These are phyloP conservation scores for Starmerella lactis-condensi DNA, from an alignment of 805 yeast species.

Conservation along the genomic window DNA sequence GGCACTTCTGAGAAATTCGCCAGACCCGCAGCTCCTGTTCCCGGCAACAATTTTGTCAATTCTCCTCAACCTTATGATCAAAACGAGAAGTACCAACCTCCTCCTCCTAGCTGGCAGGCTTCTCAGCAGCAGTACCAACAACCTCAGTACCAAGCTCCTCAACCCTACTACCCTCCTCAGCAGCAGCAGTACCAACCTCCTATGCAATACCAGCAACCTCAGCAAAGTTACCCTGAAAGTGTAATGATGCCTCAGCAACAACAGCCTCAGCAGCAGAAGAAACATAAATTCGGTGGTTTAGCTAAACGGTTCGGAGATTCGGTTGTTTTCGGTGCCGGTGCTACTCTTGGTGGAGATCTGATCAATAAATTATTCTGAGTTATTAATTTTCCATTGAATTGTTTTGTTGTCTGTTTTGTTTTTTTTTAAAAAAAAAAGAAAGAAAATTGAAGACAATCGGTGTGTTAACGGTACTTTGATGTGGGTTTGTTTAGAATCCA, in stretches of 20 bases:
- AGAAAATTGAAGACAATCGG: no score
- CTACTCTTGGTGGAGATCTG: slow-evolving; percentile 70
- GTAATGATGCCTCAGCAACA: slow-evolving; percentile 13
- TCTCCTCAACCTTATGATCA: slow-evolving; percentile 13
- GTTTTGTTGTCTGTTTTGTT: background rate
- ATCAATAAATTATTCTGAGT: slow-evolving; percentile 29
- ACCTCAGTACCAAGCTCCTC: slow-evolving; percentile 10
- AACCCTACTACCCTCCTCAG: background rate
- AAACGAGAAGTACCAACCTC: slow-evolving; percentile 13
- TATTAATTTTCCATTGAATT: background rate
- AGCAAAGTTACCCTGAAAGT: slow-evolving; percentile 17
- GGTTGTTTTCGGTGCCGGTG: slow-evolving; percentile 94
- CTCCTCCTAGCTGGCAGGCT: slow-evolving; percentile 6
- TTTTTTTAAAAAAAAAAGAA: no score
- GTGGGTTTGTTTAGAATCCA: no score
- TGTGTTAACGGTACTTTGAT: no score
- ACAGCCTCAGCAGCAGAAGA: slow-evolving; percentile 14
- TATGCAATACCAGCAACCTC: slow-evolving; percentile 16
- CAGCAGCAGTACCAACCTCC: slow-evolving; percentile 8
- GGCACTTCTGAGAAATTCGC: slow-evolving; percentile 8
- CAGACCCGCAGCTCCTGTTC: slow-evolving; percentile 14
- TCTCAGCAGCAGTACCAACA: slow-evolving; percentile 5
- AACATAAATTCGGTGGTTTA: slow-evolving; percentile 23
- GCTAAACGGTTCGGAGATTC: slow-evolving; percentile 78
- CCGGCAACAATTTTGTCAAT: slow-evolving; percentile 11